Evolutionary conservation across 306 rosid species (phyloP), one percentile per base, ranked within the genome.

Genomic region (Cicer judaicum): DNA sequence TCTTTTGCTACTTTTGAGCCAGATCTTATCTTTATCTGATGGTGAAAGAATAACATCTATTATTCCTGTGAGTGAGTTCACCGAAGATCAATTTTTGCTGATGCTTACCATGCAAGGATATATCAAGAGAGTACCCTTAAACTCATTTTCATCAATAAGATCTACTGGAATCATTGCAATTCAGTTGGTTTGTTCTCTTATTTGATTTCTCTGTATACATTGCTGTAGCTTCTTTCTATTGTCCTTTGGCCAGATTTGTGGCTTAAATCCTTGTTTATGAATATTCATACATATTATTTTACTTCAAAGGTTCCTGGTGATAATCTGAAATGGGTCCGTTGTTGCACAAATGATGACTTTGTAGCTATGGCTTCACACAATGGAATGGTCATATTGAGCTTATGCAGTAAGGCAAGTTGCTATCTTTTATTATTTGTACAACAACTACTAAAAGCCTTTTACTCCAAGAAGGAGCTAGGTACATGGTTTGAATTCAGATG

Each of bases 361-460:
- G 97, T 92, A 76, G 99, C 97, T 43, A 92, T 94, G 97, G 99
- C 99, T 74, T 94, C 99, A 43, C 97, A 82, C 60, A 90, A 90
- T 74, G 99, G 99, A 81, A 78, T 86, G 91, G 99, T 94, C 87
- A 90, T 87, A 71, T 80, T 94, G 68, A 86, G 89, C 74, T 82
- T 88, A 44, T 92, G 90, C 86, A 90, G 83, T 46, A 90, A 71
- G 84, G 99, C 89, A 85, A 81, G 96, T 84, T 68, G 62, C 67
- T 47, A 1, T 16, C 54, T 73, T 18, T 59, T 68, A 38, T 40
- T 69, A 49, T 69, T 62, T 71, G 36, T 46, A 24, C 9, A 43
- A 16, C 34, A 65, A 19, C 70, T 43, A 12, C 43, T 60, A 60
- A 65, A 43, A 43, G 19, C 71, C 18, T 43, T 36, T 65, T 18